Evolutionary conservation across 208 protist species (phyloP).

Genomic region (Leishmania arabica): DNA sequence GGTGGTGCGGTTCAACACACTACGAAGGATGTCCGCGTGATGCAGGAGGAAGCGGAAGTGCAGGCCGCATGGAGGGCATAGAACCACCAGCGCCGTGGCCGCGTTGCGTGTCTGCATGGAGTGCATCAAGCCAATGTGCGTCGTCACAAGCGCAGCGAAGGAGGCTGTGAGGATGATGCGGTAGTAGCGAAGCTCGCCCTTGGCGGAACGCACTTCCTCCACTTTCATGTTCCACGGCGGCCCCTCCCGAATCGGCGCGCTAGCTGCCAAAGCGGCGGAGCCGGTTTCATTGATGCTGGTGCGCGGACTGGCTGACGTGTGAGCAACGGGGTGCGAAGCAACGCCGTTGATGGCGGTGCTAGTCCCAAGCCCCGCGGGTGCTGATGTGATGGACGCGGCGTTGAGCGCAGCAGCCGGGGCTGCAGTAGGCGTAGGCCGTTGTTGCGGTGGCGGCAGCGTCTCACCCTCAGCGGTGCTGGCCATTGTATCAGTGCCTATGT

Average conservation of each 20-base stretch:
- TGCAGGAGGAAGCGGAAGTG: constrained; percentile 64
- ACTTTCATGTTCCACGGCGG: constrained; percentile 57
- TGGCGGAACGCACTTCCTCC: constrained; percentile 59
- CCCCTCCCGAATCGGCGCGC: constrained; percentile 30
- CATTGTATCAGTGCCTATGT: background rate
- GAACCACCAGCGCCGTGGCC: constrained; percentile 65
- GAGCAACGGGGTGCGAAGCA: no score
- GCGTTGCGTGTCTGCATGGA: constrained; percentile 60
- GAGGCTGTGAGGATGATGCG: constrained; percentile 56
- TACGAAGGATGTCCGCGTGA: constrained; percentile 63
- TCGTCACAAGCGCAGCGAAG: constrained; percentile 56
- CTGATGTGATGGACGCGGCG: constrained; percentile 1
- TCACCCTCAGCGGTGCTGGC: background rate
- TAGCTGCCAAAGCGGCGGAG: background rate
- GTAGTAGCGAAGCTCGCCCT: constrained; percentile 59
- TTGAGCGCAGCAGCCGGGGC: background rate
- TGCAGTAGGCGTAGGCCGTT: background rate
- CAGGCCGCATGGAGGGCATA: constrained; percentile 48
- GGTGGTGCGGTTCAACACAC: constrained; percentile 54
- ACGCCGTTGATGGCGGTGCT: background rate
- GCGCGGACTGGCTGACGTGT: background rate
- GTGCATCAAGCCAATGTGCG: constrained; percentile 47
- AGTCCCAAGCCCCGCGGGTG: background rate
- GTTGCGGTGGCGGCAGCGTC: background rate
- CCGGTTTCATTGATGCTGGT: background rate